Base-by-base conservation (phyloP, 352 stramenopile species). In the Elongisporangium undulatum region DNA sequence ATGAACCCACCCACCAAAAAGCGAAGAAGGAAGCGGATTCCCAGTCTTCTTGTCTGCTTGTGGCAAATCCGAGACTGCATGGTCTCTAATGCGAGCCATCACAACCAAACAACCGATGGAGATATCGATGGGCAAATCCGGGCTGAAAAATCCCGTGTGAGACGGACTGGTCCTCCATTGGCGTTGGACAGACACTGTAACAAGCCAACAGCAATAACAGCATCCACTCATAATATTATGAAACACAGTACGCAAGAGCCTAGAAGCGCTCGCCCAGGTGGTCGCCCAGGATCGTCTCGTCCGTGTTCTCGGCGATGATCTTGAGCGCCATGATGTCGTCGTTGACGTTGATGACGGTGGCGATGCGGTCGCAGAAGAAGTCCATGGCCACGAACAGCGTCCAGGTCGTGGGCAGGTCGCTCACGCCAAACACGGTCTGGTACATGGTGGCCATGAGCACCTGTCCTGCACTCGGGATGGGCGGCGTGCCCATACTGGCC, bases 251-350 rank as follows among this genome's bases (percentile, higher is more conserved):
- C n/a, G 34, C 34, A 45, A 45, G 10, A 45, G 34, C 34, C 34
- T 45, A 45, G 34, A 17, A 45, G 51, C 76, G 69, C 51, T 80
- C 68, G 52, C 79, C 75, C 12, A 89, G 62, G 15, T 85, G 71
- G 49, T 87, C 69, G 13, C 75, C 68, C 49, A 74, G 69, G 48
- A 88, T 73, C 19, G 79, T 91, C 63, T 89, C 77, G 49, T 91
- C 77, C n/a, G 82, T 89, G 53, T 74, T 89, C 48, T 89, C 79
- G 10, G 82, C 75, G 45, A 91, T 88, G 38, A 88, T 71, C 60
- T 88, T 87, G 49, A 91, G 74, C 29, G 79, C 82, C 75, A 91
- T 87, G 58, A 87, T 74, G 63, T 92, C 84, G 53, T 90, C 84
- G 57, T 89, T 89, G 7, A 94, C 81, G 54, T 94, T 90, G 68